These are phyloP conservation scores for Candida sakaeoensis DNA, from an alignment of 805 yeast genomes.

Conservation along the genomic window DNA sequence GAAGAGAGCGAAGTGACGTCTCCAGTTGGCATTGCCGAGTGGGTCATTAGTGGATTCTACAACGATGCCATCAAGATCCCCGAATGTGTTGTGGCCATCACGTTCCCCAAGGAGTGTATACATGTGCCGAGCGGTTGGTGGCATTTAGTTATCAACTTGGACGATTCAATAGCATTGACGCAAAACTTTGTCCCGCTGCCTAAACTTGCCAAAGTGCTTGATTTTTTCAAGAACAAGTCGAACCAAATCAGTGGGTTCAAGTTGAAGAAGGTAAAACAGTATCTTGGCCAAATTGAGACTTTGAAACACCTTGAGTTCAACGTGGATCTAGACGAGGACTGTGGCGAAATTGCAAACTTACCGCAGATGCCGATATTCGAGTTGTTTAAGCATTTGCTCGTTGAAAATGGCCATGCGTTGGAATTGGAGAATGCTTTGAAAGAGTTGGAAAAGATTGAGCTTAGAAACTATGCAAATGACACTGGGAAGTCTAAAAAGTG, in stretches of 20 bases:
- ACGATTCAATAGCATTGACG: conserved; percentile 80
- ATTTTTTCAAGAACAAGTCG: conserved; percentile 62
- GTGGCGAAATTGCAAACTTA: conserved; percentile 49
- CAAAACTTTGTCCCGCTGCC: conserved; percentile 80
- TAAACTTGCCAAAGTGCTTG: conserved; percentile 56
- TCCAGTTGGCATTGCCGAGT: conserved; percentile 90
- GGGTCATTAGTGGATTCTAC: conserved; percentile 82
- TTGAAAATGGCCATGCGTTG: conserved; percentile 31
- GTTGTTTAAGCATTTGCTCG: conserved; percentile 51
- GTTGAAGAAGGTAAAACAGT: conserved; percentile 44
- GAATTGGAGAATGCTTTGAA: conserved; percentile 30
- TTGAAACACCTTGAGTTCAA: conserved; percentile 21
- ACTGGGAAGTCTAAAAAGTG: conserved; percentile 48
- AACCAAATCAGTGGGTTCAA: conserved; percentile 81
- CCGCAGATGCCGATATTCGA: conserved; percentile 59
- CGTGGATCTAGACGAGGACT: conserved; percentile 45
- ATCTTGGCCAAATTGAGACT: conserved; percentile 22
- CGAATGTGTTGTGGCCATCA: conserved; percentile 63
- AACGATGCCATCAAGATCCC: conserved; percentile 59
- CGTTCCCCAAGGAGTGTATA: conserved; percentile 79
- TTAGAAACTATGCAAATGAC: conserved; percentile 16
- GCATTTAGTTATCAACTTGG: conserved; percentile 88
- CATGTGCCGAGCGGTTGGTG: conserved; percentile 97
- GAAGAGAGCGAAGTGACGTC: conserved; percentile 86
- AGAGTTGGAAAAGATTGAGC: conserved; percentile 31